A percentile compares a stretch with the other conserved stretches of the same genome.
Evolutionary conservation across 495 filamentous ascomycete genomes (phyloP).

Genomic region (Jackrogersella minutella): DNA sequence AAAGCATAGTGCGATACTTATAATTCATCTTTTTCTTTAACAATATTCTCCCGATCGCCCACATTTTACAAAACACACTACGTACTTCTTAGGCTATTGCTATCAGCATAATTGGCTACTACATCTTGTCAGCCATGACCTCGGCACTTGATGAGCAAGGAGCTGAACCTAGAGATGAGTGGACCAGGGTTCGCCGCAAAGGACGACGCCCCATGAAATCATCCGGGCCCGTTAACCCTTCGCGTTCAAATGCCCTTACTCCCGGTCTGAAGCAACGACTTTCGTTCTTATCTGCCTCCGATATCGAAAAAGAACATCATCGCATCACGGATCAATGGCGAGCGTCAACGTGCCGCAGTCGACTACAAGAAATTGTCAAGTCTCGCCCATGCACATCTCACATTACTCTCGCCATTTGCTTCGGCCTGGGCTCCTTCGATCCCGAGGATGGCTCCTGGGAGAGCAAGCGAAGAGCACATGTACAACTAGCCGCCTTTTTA

Average conservation of each 20-base stretch:
- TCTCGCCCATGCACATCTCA: not conserved
- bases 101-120: too few relatives aligned
- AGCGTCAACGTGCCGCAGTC: constrained; percentile 18
- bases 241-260: not conserved
- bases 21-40: too few relatives aligned
- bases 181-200: constrained; percentile 35
- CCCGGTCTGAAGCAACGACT: not conserved
- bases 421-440: constrained; percentile 56
- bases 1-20: too few relatives aligned
- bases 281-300: constrained; percentile 30
- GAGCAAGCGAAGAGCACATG: constrained; percentile 47
- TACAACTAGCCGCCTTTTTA: constrained; percentile 70
- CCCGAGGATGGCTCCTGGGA: constrained; percentile 48
- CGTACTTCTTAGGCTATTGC: too few relatives aligned
- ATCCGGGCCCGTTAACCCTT: not conserved
- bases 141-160: not conserved
- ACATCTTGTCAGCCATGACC: not conserved
- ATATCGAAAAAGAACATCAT: constrained; percentile 33
- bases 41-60: too few relatives aligned
- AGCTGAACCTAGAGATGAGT: constrained; percentile 7
- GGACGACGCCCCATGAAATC: constrained; percentile 4
- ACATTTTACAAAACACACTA: too few relatives aligned
- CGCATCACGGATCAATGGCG: constrained; percentile 35
- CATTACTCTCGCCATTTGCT: constrained; percentile 52
- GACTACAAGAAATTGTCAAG: constrained; percentile 28